A percentile compares a stretch with the other conserved stretches of the same genome.
Evolutionary conservation across 164 flowering plant species (phyloP).

Genomic region (Platanus orientalis): DNA sequence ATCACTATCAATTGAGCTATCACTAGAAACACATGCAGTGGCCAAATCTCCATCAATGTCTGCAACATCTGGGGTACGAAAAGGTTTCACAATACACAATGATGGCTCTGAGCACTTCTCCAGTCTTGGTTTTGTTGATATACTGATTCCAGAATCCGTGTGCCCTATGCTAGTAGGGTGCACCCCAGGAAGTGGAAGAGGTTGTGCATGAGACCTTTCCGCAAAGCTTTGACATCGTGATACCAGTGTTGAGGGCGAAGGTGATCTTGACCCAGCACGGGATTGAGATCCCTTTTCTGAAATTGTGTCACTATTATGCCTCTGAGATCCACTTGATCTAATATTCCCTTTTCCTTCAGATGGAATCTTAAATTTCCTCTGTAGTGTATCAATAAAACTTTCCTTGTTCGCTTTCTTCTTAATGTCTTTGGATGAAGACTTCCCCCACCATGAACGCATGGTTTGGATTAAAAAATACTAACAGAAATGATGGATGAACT

Average conservation of each 20-base stretch:
- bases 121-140: conserved; percentile 33
- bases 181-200: conserved; percentile 76
- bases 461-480: conserved; percentile 1
- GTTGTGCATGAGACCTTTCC: conserved; percentile 73
- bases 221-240: conserved; percentile 93
- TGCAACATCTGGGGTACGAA: conserved; percentile 35
- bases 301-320: conserved; percentile 47
- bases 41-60: conserved; percentile 65
- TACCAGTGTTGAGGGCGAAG: conserved; percentile 75
- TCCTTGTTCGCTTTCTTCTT: conserved; percentile 80
- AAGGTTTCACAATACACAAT: conserved; percentile 54
- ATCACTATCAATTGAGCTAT: conserved; percentile 65
- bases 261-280: conserved; percentile 58
- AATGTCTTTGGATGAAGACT: conserved; percentile 79
- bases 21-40: conserved; percentile 72
- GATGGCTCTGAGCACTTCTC: conserved; percentile 50
- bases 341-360: conserved; percentile 51
- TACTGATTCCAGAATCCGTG: conserved; percentile 57
- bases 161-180: conserved; percentile 42
- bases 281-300: conserved; percentile 65
- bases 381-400: conserved; percentile 61
- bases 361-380: conserved; percentile 52
- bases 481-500: background rate
- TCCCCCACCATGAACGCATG: conserved; percentile 77
- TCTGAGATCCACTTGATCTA: conserved; percentile 54